Base-by-base conservation (phyloP, 2,329 filamentous ascomycete genomes). In the Diaporthe sp. region DNA sequence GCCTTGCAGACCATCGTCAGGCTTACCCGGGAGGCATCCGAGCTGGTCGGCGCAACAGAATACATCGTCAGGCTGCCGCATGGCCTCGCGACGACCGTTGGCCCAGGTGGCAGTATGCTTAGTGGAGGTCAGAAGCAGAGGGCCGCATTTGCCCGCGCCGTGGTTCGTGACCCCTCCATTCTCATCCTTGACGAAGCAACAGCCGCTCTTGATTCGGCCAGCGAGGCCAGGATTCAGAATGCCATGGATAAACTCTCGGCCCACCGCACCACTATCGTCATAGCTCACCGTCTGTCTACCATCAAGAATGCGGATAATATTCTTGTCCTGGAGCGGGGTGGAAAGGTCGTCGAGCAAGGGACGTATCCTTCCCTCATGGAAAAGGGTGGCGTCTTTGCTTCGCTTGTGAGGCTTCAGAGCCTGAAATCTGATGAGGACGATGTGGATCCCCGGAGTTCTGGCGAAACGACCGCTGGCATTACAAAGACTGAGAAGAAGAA, bases 301-400 rank as follows among this genome's bases (percentile, higher is more conserved):
- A 89, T 92, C 73, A 89, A 88, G 78, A 87, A 90, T 71, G 92
- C 92, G 0, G 90, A 94, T 76, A 89, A 90, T 72, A 94, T 94
- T 65, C 85, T 94, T 4, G 92, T 94, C 2, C 84, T 94, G 78
- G 85, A 90, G 5, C 86, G 89, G 58, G 55, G 34, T 13, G 92
- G 93, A 0, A 82, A 84, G 44, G 87, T 92, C 2, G 85, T 92
- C 2, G 92, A 94, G 81, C 84, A 91, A 79, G 92, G 92, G 0
- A 90, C 87, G 0, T 92, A 94, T 73, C 84, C 89, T 2, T 87
- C 90, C 31, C 86, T 94, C 0, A 84, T 94, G 53, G 81, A 82
- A 22, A 57, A 1, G n/a, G 47, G 57, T 22, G 55, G 65, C 31
- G 42, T 60, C n/a, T 75, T 71, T 65, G 73, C 73, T 22, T 65